These are phyloP conservation scores for Triticum urartu DNA, from an alignment of 176 grass and related monocot genomes.

Conservation along the genomic window DNA sequence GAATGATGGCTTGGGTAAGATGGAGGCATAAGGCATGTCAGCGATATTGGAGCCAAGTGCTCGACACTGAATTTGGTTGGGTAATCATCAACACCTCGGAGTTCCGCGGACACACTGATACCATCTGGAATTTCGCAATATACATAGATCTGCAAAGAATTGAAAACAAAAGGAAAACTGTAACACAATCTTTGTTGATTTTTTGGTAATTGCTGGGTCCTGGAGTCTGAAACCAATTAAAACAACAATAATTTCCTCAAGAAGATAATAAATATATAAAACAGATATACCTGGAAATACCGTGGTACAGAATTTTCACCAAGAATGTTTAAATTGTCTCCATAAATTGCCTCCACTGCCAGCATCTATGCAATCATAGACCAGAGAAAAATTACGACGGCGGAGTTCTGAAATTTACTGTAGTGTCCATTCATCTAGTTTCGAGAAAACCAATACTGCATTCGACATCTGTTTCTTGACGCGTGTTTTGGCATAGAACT, in stretches of 20 bases:
- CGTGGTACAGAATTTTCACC: constrained; percentile 27
- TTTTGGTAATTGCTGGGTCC: background rate
- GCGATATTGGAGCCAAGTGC: constrained; percentile 36
- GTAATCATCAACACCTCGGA: background rate
- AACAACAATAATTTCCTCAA: background rate
- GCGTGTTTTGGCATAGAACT: background rate
- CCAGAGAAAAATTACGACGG: background rate
- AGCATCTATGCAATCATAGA: constrained; percentile 22
- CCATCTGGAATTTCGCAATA: constrained; percentile 30
- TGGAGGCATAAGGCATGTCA: constrained; percentile 48
- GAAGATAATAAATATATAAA: background rate
- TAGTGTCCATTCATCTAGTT: background rate
- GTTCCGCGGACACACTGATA: background rate
- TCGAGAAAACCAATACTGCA: background rate
- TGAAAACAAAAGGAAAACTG: background rate
- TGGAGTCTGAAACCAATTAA: background rate
- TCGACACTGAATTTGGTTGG: constrained; percentile 28
- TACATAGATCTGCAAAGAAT: constrained; percentile 13
- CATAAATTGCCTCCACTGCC: constrained; percentile 58
- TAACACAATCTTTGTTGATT: background rate
- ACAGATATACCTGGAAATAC: constrained; percentile 41
- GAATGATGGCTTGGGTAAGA: constrained; percentile 50
- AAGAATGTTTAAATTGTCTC: constrained; percentile 26
- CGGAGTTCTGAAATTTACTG: background rate
- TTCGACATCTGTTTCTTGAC: background rate